Evolutionary conservation across 345 rosid species (phyloP), one percentile per base, ranked within the genome.

Genomic region (Syzygium oleosum): DNA sequence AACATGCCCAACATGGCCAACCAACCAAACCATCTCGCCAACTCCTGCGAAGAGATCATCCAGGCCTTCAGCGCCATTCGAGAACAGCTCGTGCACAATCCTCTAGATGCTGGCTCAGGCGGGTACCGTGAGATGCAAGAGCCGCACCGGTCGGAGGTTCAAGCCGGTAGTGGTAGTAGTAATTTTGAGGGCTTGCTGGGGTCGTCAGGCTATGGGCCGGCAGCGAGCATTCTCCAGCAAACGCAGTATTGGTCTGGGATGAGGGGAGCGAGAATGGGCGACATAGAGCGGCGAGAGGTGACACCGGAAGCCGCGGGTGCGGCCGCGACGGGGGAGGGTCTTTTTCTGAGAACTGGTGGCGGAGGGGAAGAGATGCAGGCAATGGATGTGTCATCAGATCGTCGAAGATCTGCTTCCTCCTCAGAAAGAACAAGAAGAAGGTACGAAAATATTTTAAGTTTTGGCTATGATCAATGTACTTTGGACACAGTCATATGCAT

Each of bases 21-120:
- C 78, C 93, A 88, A 55, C 94, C 92, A 46, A 91, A 88, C 13
- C 41, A 58, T 59, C 83, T 94, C 52, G 43, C 91, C 9, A 86
- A 55, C 12, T 90, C 88, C n/a, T 94, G 94, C n/a, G 94, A 92
- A 25, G 90, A 92, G 25, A 94, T 95, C 61, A 65, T 90, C 3
- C 88, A 73, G 12, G 21, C 38, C 61, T 88, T 88, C 79, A 22
- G 12, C 19, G 43, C 11, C n/a, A 79, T 34, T 52, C 87, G 11
- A 84, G 85, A 80, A 51, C 80, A 2, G 63, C 56, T 86, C 31
- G 6, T 17, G 51, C 53, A 19, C 41, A 22, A 34, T 27, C 59
- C 87, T 56, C 58, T 23, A 43, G 59, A 63, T 3, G 21, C 79
- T 65, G 31, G 23, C 59, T 73, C 25, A 1, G 49, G 49, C 25